Evolutionary conservation across 2,329 filamentous ascomycete genomes (phyloP).

Genomic region (Ophiostoma populinum): DNA sequence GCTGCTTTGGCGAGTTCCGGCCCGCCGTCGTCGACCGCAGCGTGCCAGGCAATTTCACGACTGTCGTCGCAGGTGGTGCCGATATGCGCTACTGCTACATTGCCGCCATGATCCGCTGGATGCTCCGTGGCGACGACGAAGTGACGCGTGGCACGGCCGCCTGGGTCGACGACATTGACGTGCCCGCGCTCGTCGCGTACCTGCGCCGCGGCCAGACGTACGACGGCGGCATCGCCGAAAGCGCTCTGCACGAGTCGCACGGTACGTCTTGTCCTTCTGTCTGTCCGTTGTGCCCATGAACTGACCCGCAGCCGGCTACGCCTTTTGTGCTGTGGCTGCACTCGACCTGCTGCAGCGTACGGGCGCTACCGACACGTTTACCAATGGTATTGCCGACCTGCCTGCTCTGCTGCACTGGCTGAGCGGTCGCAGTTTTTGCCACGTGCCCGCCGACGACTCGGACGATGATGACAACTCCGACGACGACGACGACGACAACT

Average conservation of each 20-base stretch:
- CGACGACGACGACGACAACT: slow-evolving; percentile 25
- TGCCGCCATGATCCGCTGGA: slow-evolving; percentile 65
- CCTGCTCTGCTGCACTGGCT: slow-evolving; percentile 32
- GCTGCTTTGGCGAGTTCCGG: slow-evolving; percentile 78
- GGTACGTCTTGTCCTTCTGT: slow-evolving; percentile 28
- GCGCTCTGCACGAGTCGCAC: slow-evolving; percentile 65
- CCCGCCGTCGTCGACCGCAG: slow-evolving; percentile 23
- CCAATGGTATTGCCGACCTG: slow-evolving; percentile 23
- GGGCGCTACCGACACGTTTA: slow-evolving; percentile 19
- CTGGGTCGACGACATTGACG: slow-evolving; percentile 55
- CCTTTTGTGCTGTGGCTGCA: slow-evolving; percentile 71
- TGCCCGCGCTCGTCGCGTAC: slow-evolving; percentile 51
- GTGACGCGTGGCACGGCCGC: slow-evolving; percentile 28
- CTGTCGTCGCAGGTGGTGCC: slow-evolving; percentile 52
- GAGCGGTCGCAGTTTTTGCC: slow-evolving; percentile 39
- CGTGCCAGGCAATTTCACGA: slow-evolving; percentile 11
- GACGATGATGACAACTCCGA: slow-evolving; percentile 30
- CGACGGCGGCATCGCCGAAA: slow-evolving; percentile 71
- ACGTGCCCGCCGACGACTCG: slow-evolving; percentile 29
- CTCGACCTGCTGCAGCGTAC: slow-evolving; percentile 58
- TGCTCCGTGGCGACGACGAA: slow-evolving; percentile 46
- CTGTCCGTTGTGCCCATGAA: slow-evolving; percentile 1
- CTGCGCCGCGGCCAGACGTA: slow-evolving; percentile 51
- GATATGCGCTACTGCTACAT: slow-evolving; percentile 85
- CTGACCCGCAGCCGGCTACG: slow-evolving; percentile 53